Percentiles rank a stretch among this genome's conserved stretches.
Evolutionary conservation across 2,329 filamentous ascomycete species (phyloP).

Genomic region (Aspergillus brunneoviolaceus): DNA sequence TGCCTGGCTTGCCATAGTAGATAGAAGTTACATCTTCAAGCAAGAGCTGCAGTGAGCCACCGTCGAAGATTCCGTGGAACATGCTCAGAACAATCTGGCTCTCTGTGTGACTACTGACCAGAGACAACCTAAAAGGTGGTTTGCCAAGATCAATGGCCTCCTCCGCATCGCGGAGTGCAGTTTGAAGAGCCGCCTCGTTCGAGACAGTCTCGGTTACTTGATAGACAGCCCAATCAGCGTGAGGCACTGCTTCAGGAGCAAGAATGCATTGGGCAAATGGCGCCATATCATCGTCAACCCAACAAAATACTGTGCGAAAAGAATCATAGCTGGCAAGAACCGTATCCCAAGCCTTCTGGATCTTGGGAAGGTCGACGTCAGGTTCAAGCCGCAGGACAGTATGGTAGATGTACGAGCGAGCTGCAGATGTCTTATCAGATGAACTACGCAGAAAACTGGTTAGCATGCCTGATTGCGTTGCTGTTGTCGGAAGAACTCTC

Average conservation of each 20-base stretch:
- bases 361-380: conserved; percentile 20
- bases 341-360: conserved; percentile 26
- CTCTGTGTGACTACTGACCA: conserved; percentile 12
- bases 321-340: conserved; percentile 31
- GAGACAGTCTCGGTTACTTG: conserved; percentile 6
- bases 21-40: conserved; percentile 30
- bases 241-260: conserved; percentile 10
- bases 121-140: conserved; percentile 26
- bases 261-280: conserved; percentile 39
- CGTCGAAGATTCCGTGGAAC: conserved; percentile 41
- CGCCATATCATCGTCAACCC: conserved; percentile 33
- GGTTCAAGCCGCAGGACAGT: conserved; percentile 27
- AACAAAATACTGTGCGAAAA: conserved; percentile 35
- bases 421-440: conserved; percentile 12
- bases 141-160: conserved; percentile 18
- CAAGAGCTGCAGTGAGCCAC: conserved; percentile 36
- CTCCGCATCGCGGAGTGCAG: conserved; percentile 21
- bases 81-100: conserved; percentile 32
- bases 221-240: conserved; percentile 19
- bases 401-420: conserved; percentile 35
- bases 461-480: conserved; percentile 37
- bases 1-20: conserved; percentile 15
- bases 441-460: conserved; percentile 33
- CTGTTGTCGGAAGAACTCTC: conserved; percentile 34
- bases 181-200: conserved; percentile 23